These are phyloP conservation scores for Neurospora sp. DNA, from an alignment of 495 filamentous ascomycete species.

Conservation along the genomic window DNA sequence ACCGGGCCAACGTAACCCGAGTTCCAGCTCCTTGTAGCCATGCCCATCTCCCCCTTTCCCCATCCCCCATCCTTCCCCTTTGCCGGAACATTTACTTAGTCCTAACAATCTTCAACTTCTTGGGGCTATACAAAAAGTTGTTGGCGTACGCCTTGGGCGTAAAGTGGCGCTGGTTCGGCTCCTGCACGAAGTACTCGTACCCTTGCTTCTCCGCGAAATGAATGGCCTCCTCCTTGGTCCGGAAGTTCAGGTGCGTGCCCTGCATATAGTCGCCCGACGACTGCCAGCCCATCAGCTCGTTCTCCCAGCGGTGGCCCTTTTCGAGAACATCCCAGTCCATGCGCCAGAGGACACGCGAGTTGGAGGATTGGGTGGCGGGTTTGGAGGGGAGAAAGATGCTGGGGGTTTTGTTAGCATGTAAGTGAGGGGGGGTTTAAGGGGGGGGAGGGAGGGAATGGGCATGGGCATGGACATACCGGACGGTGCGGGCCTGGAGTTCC, in stretches of 20 bases:
- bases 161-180: constrained; percentile 80
- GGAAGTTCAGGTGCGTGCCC: constrained; percentile 82
- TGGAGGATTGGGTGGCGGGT: constrained; percentile 87
- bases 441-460: not conserved
- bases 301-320: constrained; percentile 93
- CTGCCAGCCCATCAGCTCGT: constrained; percentile 96
- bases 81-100: constrained; percentile 56
- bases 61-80: too few species aligned
- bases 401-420: not conserved
- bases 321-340: constrained; percentile 96
- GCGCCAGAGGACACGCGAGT: constrained; percentile 75
- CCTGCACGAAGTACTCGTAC: constrained; percentile 98
- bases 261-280: constrained; percentile 91
- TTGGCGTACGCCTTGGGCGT: constrained; percentile 92
- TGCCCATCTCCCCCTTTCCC: too few species aligned
- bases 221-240: constrained; percentile 89
- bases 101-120: constrained; percentile 83
- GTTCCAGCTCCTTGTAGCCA: not conserved
- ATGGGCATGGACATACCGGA: constrained; percentile 47
- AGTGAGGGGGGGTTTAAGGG: not conserved
- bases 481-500: constrained; percentile 85
- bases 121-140: constrained; percentile 78
- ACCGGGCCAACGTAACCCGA: not conserved
- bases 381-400: constrained; percentile 89
- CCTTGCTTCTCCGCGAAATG: constrained; percentile 95